Evolutionary conservation across 805 yeast species (phyloP).

Genomic region (Saturnispora sanitii): DNA sequence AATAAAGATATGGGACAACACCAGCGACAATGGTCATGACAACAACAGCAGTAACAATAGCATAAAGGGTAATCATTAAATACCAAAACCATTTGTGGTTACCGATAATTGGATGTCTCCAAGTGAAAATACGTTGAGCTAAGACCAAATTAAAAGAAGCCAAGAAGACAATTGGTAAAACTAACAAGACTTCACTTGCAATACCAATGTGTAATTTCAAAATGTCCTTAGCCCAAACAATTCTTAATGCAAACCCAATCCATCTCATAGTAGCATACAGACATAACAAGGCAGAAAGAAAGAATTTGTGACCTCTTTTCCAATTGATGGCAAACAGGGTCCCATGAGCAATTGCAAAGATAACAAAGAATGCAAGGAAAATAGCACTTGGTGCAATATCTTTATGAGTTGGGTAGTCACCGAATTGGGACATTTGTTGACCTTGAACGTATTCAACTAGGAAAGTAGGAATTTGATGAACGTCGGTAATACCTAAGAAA

Average conservation of each 20-base stretch:
- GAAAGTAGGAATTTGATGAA: slow-evolving; percentile 29
- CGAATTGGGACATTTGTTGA: slow-evolving; percentile 45
- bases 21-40: slow-evolving; percentile 63
- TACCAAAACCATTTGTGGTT: slow-evolving; percentile 40
- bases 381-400: slow-evolving; percentile 56
- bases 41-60: slow-evolving; percentile 46
- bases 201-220: slow-evolving; percentile 40
- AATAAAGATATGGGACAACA: slow-evolving; percentile 49
- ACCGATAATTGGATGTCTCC: slow-evolving; percentile 71
- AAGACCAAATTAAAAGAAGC: slow-evolving; percentile 52
- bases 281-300: slow-evolving; percentile 42
- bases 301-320: slow-evolving; percentile 51
- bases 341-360: slow-evolving; percentile 39
- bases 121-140: slow-evolving; percentile 65
- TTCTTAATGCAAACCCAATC: slow-evolving; percentile 50
- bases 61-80: slow-evolving; percentile 40
- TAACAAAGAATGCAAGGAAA: slow-evolving; percentile 42
- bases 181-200: slow-evolving; percentile 44
- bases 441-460: slow-evolving; percentile 30
- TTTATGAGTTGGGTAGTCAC: slow-evolving; percentile 44
- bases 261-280: slow-evolving; percentile 44
- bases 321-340: slow-evolving; percentile 38
- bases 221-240: slow-evolving; percentile 49
- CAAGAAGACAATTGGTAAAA: slow-evolving; percentile 49
- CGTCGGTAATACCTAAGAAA: slow-evolving; percentile 13